Evolutionary conservation across 345 rosid species (phyloP).

Genomic region (Lepidium africanum): DNA sequence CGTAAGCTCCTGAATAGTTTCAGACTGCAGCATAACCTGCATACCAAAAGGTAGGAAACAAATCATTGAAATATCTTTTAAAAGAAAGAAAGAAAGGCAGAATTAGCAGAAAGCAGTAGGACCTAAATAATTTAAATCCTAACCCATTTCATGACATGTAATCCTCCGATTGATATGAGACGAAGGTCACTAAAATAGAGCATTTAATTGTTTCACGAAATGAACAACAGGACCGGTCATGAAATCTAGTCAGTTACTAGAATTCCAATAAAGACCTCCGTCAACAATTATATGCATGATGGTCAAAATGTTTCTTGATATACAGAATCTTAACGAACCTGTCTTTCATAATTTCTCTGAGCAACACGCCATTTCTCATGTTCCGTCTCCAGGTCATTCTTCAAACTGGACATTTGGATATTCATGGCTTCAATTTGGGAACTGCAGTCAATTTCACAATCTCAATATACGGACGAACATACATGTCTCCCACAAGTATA

Average conservation of each 20-base stretch:
- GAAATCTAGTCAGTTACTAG: neutral
- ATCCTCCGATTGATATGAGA: neutral
- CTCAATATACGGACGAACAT: constrained; percentile 1
- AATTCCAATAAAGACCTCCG: neutral
- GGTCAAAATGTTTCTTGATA: neutral
- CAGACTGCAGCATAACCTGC: constrained; percentile 91
- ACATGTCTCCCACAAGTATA: neutral
- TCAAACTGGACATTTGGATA: constrained; percentile 49
- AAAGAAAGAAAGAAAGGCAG: neutral
- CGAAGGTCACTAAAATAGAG: neutral
- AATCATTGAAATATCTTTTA: neutral
- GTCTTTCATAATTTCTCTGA: constrained; percentile 91
- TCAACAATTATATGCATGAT: constrained; percentile 7
- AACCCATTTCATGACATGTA: neutral
- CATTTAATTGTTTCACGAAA: neutral
- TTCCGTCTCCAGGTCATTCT: constrained; percentile 63
- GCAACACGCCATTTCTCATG: constrained; percentile 75
- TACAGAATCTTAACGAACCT: constrained; percentile 42
- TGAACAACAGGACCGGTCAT: neutral
- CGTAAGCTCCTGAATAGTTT: constrained; percentile 87
- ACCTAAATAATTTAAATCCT: neutral
- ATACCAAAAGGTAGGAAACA: constrained; percentile 11
- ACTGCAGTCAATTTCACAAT: constrained; percentile 34
- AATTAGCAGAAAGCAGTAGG: neutral
- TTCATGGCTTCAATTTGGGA: constrained; percentile 64